Base-by-base conservation (phyloP, 768 basidiomycete species). In the Russula compacta region DNA sequence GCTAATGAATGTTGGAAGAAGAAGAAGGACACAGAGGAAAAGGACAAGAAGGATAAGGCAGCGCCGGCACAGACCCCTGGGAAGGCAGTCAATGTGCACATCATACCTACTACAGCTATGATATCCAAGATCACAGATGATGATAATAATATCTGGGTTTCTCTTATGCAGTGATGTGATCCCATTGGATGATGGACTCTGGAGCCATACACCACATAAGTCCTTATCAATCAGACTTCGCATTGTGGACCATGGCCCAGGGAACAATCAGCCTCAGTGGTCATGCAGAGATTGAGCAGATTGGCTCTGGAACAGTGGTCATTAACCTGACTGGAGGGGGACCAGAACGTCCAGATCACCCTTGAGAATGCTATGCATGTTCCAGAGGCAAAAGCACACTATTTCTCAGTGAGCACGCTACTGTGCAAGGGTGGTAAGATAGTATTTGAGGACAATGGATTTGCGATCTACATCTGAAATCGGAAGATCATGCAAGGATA, bases 211-310 rank as follows among this genome's bases (percentile, higher is more conserved):
- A 54, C 7, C 53, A 54, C 6, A 54, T 54, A 3, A 42, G 15
- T n/a, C 53, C 53, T 0, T 3, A 10, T 4, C 24, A 15, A 4
- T 43, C 40, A 0, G 42, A 43, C 10, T 54, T 54, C 29, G 29
- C 14, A 0, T 3, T 6, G 1, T 54, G 14, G 3, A 1, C 14
- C 2, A 39, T 24, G 1, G 11, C 29, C 17, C 0, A 0, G 0
- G 53, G 53, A 0, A 1, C n/a, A 11, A 24, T 55, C 3, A 7
- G 43, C 43, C 53, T 55, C 0, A 29, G 53, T 1, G 53, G 33
- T 3, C 29, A 21, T 4, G 29, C 53, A 0, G 19, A 21, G 1
- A 14, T 44, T 0, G n/a, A 6, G 6, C 53, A 55, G 8, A 29
- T 44, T 6, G 53, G 53, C 1, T 4, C 24, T 1, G 53, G 53